Conservation (phyloP, 768 basidiomycete species). For the Candolleomyces aberdarensis region DNA sequence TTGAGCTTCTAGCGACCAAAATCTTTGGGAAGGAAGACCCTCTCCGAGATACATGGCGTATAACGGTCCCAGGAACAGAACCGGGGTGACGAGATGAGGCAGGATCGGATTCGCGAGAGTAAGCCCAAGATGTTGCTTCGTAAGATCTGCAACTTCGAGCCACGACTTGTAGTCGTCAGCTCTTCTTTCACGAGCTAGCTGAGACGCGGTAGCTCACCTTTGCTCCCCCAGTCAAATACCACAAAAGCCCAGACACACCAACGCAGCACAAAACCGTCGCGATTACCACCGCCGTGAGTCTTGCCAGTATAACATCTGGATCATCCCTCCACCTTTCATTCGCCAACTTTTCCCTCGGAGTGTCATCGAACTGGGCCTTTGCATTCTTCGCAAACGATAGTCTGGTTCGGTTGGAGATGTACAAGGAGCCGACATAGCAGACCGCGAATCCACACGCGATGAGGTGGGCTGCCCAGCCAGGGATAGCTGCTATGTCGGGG, state of each 20-base stretch:
- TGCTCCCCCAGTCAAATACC: slow-evolving; percentile 18
- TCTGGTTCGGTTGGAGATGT: slow-evolving; percentile 65
- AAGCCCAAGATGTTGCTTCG: slow-evolving; percentile 4
- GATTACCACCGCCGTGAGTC: slow-evolving; percentile 63
- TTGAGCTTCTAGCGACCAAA: slow-evolving; percentile 44
- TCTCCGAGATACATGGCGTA: slow-evolving; percentile 48
- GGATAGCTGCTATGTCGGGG: not conserved
- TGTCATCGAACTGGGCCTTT: slow-evolving; percentile 20
- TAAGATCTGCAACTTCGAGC: not conserved
- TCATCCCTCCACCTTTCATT: slow-evolving; percentile 74
- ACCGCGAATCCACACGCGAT: slow-evolving; percentile 57
- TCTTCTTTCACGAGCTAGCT: no score
- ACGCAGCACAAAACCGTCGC: slow-evolving; percentile 60
- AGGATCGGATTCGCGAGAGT: slow-evolving; percentile 19
- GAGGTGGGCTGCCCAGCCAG: slow-evolving; percentile 31
- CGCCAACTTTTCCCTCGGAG: slow-evolving; percentile 16
- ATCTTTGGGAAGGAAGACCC: slow-evolving; percentile 52
- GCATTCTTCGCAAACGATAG: slow-evolving; percentile 42
- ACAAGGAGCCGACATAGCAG: slow-evolving; percentile 82
- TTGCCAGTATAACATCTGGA: slow-evolving; percentile 77
- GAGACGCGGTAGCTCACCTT: not conserved
- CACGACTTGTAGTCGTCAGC: not conserved
- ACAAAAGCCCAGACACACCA: slow-evolving; percentile 45
- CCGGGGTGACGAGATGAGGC: slow-evolving; percentile 65
- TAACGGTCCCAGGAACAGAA: slow-evolving; percentile 77